Percentiles rank a stretch among this genome's conserved stretches.
Evolutionary conservation across 768 basidiomycete species (phyloP).

Genomic region (Phanerochaete sordida): DNA sequence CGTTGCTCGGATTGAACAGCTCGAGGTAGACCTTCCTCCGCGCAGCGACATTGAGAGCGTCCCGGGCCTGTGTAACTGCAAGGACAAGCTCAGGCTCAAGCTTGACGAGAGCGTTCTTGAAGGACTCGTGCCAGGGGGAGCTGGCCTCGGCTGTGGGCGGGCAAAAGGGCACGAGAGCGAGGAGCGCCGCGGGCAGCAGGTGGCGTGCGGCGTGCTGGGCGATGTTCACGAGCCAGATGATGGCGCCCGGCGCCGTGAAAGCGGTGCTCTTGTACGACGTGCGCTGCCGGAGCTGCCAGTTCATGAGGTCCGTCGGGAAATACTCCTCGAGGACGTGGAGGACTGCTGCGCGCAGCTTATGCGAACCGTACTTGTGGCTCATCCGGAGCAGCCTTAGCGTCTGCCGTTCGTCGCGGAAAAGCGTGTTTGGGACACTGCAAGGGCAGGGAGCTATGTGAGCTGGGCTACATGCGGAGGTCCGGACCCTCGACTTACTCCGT

Average conservation of each 20-base stretch:
- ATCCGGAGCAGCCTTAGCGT: too few relatives aligned
- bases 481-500: neutral
- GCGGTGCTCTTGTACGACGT: neutral
- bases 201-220: neutral
- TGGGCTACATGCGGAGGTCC: too few relatives aligned
- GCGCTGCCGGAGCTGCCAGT: neutral
- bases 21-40: too few relatives aligned
- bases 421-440: too few relatives aligned
- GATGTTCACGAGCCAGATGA: neutral
- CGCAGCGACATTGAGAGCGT: too few relatives aligned
- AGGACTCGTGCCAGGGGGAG: too few relatives aligned
- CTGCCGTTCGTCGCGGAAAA: too few relatives aligned
- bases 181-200: neutral
- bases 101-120: too few relatives aligned
- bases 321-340: neutral
- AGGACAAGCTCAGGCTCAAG: too few relatives aligned
- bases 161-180: too few relatives aligned
- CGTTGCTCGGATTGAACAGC: too few relatives aligned
- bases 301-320: neutral
- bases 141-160: neutral
- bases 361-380: neutral
- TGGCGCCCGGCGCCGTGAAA: neutral
- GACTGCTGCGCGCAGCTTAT: neutral
- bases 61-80: too few relatives aligned
- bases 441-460: neutral